A percentile compares a stretch with the other conserved stretches of the same genome.
These are phyloP conservation scores for Flaveria bidentis DNA, from an alignment of 129 eudicot genomes.

Conservation along the genomic window DNA sequence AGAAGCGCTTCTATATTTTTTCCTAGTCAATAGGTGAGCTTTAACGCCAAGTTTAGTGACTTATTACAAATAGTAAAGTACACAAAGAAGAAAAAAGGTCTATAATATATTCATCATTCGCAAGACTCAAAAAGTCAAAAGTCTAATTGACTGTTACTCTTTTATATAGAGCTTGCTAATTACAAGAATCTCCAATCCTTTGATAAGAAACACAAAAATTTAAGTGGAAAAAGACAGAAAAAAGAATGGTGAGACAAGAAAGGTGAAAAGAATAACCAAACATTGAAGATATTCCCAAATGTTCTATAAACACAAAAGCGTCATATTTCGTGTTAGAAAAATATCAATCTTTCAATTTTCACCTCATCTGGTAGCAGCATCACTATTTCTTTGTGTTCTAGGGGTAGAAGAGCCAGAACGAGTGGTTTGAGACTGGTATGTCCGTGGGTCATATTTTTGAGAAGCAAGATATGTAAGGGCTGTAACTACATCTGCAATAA, in stretches of 20 bases:
- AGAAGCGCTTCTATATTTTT: background rate
- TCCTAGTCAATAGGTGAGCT: background rate
- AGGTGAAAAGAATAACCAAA: conserved; percentile 42
- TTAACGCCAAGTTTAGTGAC: background rate
- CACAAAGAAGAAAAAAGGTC: background rate
- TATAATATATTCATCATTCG: conserved; percentile 16
- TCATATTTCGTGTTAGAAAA: conserved; percentile 31
- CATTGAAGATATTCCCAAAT: conserved; percentile 29
- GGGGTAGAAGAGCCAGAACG: conserved; percentile 72
- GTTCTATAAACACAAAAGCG: conserved; percentile 33
- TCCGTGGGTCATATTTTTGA: conserved; percentile 65
- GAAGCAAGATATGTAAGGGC: conserved; percentile 94
- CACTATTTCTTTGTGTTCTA: conserved; percentile 52
- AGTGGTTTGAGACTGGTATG: conserved; percentile 50
- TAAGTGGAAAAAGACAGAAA: conserved; percentile 28
- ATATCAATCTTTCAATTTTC: conserved; percentile 3
- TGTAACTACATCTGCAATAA: conserved; percentile 91
- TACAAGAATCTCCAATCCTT: conserved; percentile 43
- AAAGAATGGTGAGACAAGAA: conserved; percentile 38
- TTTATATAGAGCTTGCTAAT: conserved; percentile 39
- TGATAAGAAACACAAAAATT: conserved; percentile 26
- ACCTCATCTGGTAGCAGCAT: conserved; percentile 31
- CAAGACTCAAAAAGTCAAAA: conserved; percentile 18
- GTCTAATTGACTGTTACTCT: conserved; percentile 24
- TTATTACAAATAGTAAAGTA: background rate